A percentile compares a stretch with the other conserved stretches of the same genome.
These are phyloP conservation scores for Helianthus tuberosus DNA, from an alignment of 129 eudicot species.

Conservation along the genomic window DNA sequence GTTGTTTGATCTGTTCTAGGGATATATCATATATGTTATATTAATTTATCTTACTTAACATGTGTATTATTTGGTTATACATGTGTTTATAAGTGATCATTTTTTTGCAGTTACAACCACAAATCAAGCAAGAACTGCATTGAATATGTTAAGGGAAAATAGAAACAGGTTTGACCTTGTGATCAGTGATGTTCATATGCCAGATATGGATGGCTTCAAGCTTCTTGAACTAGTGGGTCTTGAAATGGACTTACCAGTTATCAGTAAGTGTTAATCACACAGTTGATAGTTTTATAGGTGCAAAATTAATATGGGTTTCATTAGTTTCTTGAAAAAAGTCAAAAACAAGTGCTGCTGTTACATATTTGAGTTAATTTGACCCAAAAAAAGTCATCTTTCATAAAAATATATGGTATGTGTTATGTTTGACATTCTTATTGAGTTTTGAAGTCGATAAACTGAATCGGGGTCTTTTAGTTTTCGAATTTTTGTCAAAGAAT, in stretches of 20 bases:
- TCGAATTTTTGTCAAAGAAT: not conserved
- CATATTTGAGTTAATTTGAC: constrained; percentile 15
- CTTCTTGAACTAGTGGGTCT: constrained; percentile 88
- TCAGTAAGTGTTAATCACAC: constrained; percentile 52
- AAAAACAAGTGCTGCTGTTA: constrained; percentile 5
- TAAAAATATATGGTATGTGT: constrained; percentile 1
- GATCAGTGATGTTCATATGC: constrained; percentile 94
- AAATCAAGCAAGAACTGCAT: constrained; percentile 63
- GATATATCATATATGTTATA: constrained; percentile 6
- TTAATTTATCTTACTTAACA: not conserved
- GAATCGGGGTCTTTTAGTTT: not conserved
- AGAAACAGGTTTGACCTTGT: constrained; percentile 78
- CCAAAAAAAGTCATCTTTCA: not conserved
- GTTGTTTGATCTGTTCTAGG: constrained; percentile 26
- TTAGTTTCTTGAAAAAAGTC: not conserved
- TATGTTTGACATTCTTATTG: constrained; percentile 13
- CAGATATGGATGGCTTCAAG: constrained; percentile 96
- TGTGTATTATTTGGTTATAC: constrained; percentile 6
- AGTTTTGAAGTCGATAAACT: constrained; percentile 9
- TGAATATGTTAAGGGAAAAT: constrained; percentile 80
- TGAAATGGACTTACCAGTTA: constrained; percentile 93
- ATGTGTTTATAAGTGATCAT: not conserved
- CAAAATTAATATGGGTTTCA: not conserved
- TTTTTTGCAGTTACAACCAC: constrained; percentile 66
- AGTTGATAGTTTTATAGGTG: not conserved